Percentiles rank a stretch among this genome's conserved stretches.
phyloP scores from a whole-genome alignment of 2,329 filamentous ascomycete species.

The Zymoseptoria crescenta region DNA sequence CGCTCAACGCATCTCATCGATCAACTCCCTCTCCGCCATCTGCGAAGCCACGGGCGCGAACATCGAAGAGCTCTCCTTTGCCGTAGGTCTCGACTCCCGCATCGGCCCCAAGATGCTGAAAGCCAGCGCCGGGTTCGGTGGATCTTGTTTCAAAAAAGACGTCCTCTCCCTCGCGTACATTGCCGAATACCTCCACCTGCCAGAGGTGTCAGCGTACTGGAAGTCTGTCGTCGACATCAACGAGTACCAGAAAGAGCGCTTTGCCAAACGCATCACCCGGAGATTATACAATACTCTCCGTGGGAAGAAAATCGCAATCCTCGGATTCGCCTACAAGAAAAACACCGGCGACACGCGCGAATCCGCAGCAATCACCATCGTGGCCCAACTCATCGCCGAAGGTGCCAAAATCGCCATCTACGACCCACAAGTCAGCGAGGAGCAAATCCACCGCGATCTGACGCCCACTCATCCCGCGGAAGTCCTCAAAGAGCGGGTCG shows the following conservation, averaged over 20 bases:
- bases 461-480: conserved; percentile 17
- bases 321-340: conserved; percentile 76
- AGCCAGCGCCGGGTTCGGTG: conserved; percentile 69
- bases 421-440: conserved; percentile 46
- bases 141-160: conserved; percentile 77
- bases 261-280: conserved; percentile 57
- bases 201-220: conserved; percentile 71
- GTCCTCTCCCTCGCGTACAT: conserved; percentile 66
- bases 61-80: conserved; percentile 61
- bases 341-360: conserved; percentile 69
- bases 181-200: conserved; percentile 59
- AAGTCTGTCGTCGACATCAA: conserved; percentile 67
- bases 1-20: conserved; percentile 71
- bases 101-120: conserved; percentile 68
- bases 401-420: conserved; percentile 57
- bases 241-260: conserved; percentile 63
- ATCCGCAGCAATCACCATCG: conserved; percentile 59
- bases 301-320: conserved; percentile 61
- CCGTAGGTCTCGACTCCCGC: conserved; percentile 58
- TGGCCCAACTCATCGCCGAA: conserved; percentile 58
- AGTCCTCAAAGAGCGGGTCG: conserved; percentile 22
- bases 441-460: conserved; percentile 29
- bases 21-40: conserved; percentile 73
- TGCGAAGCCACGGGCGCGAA: conserved; percentile 70
- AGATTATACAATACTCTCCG: conserved; percentile 61